A percentile compares a stretch with the other conserved stretches of the same genome.
Conservation (phyloP, 352 stramenopile species). For the Aphanomyces astaci region DNA sequence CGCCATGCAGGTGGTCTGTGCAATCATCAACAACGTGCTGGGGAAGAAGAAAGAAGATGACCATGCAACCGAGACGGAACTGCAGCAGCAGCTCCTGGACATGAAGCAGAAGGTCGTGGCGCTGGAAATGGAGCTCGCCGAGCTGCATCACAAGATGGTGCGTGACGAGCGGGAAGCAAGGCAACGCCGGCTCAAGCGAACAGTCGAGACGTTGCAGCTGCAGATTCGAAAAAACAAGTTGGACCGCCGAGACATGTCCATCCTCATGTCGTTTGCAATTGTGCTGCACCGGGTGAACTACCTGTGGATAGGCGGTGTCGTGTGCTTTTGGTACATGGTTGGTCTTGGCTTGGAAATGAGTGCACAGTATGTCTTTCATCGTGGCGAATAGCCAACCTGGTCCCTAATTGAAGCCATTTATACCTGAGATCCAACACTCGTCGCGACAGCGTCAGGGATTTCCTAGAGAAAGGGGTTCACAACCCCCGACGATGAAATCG, state of each 20-base stretch:
- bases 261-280: not conserved
- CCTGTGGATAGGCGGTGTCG: not conserved
- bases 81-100: not conserved
- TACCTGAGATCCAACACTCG: too few relatives aligned
- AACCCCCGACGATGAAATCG: conserved; percentile 67
- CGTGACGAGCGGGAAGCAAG: conserved; percentile 5
- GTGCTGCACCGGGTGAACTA: not conserved
- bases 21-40: conserved; percentile 15
- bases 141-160: conserved; percentile 11
- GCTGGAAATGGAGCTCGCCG: not conserved
- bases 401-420: too few relatives aligned
- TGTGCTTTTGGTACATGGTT: not conserved
- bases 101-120: not conserved
- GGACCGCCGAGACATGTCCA: not conserved
- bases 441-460: too few relatives aligned
- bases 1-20: not conserved
- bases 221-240: conserved; percentile 11
- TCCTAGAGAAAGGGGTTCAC: too few relatives aligned
- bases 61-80: not conserved
- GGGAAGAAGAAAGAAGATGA: not conserved
- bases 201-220: conserved; percentile 2
- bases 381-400: not conserved
- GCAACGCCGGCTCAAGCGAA: not conserved
- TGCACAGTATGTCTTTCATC: not conserved
- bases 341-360: not conserved